These are phyloP conservation scores for Sporothrix pallida DNA, from an alignment of 2,329 filamentous ascomycete species.

Conservation along the genomic window DNA sequence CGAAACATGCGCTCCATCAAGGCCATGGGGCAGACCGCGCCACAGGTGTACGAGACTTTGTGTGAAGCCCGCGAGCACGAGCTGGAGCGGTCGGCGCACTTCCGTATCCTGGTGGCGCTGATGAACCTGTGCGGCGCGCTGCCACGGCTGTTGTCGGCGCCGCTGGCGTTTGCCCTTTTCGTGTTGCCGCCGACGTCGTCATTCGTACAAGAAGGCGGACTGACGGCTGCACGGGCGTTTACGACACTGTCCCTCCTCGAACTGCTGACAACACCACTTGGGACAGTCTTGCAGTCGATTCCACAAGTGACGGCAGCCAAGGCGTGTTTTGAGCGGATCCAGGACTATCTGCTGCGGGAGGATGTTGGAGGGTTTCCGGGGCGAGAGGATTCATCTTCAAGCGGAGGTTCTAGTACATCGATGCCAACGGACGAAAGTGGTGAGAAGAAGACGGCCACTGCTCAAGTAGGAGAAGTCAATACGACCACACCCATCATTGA, in stretches of 20 bases:
- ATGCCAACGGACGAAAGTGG: neutral
- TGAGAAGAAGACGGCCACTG: neutral
- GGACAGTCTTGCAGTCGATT: constrained; percentile 12
- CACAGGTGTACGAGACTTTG: neutral
- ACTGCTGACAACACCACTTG: constrained; percentile 16
- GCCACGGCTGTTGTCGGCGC: neutral
- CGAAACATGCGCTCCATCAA: constrained; percentile 15
- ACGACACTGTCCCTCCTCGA: constrained; percentile 19
- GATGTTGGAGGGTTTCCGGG: neutral
- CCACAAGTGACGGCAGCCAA: constrained; percentile 1
- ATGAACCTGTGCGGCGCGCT: constrained; percentile 22
- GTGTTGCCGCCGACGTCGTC: neutral
- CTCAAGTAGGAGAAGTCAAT: neutral
- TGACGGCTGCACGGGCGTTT: neutral
- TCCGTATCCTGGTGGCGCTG: neutral
- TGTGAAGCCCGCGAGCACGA: neutral
- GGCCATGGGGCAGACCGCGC: constrained; percentile 10
- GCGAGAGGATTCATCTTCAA: neutral
- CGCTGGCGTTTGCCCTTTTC: constrained; percentile 15
- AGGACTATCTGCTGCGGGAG: constrained; percentile 42
- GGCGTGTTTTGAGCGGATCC: constrained; percentile 46
- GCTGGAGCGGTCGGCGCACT: constrained; percentile 19
- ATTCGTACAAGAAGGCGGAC: neutral
- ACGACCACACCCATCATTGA: neutral
- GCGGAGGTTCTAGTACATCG: neutral